These are phyloP conservation scores for Podospora conica DNA, from an alignment of 495 filamentous ascomycete genomes.

Conservation along the genomic window DNA sequence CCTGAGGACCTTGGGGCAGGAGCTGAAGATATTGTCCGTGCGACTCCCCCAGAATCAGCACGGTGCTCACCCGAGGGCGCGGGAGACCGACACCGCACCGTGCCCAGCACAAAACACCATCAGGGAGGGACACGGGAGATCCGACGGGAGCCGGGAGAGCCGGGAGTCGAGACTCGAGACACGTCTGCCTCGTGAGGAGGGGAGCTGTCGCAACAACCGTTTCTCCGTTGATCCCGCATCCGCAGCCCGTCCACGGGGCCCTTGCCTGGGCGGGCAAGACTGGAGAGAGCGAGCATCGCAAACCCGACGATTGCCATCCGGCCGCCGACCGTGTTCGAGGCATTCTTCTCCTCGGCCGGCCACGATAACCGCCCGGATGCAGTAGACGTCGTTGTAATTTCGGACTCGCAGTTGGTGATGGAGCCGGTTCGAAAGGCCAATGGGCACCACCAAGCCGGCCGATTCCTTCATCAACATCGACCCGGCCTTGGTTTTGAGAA, in stretches of 20 bases:
- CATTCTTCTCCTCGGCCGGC: too few species aligned
- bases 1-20: not conserved
- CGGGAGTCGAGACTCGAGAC: not conserved
- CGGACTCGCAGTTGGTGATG: not conserved
- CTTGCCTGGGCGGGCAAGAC: too few species aligned
- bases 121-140: not conserved
- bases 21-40: slow-evolving; percentile 13
- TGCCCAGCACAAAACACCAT: not conserved
- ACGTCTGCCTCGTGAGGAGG: not conserved
- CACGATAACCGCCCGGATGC: not conserved
- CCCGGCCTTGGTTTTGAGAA: not conserved
- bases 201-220: not conserved
- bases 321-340: too few species aligned
- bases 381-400: not conserved
- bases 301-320: not conserved
- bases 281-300: too few species aligned
- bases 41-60: not conserved
- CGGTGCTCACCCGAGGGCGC: not conserved
- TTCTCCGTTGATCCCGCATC: not conserved
- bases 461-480: not conserved
- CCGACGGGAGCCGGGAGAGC: not conserved
- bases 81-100: not conserved
- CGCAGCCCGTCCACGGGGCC: too few species aligned
- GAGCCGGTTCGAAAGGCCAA: not conserved
- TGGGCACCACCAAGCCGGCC: not conserved